Conservation (phyloP, 192 early-diverging fungal species). For the Coemansia sp. region DNA sequence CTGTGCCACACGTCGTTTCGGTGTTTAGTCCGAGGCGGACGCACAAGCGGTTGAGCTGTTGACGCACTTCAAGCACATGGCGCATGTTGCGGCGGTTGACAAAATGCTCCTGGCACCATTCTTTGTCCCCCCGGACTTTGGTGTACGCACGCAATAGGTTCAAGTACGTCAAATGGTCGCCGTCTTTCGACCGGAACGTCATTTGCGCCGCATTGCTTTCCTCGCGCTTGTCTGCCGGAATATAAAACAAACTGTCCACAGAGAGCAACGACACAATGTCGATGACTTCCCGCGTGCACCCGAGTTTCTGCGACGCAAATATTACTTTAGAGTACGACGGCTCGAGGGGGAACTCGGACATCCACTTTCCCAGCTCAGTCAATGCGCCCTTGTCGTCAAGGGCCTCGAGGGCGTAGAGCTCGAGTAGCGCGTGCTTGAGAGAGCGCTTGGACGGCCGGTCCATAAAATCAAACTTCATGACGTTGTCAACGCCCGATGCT, state of each 20-base stretch:
- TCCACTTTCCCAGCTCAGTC: constrained; percentile 72
- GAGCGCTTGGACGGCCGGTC: constrained; percentile 77
- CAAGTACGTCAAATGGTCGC: constrained; percentile 90
- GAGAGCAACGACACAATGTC: constrained; percentile 88
- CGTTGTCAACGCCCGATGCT: constrained; percentile 85
- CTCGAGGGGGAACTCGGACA: constrained; percentile 92
- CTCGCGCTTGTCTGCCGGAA: constrained; percentile 85
- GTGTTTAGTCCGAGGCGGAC: constrained; percentile 65
- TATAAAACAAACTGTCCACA: constrained; percentile 86
- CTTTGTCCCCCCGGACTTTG: constrained; percentile 70
- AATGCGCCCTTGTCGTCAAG: constrained; percentile 78
- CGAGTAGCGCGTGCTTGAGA: constrained; percentile 81
- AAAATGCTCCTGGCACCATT: constrained; percentile 93
- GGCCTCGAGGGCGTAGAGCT: constrained; percentile 84
- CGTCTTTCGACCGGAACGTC: constrained; percentile 80
- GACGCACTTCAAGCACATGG: constrained; percentile 82
- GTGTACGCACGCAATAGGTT: constrained; percentile 79
- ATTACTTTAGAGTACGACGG: constrained; percentile 87
- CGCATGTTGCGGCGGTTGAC: constrained; percentile 83
- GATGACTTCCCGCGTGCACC: constrained; percentile 86
- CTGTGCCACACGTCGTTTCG: constrained; percentile 62
- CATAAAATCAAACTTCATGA: constrained; percentile 93
- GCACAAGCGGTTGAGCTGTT: constrained; percentile 81
- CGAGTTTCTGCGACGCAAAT: constrained; percentile 65
- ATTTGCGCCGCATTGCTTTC: constrained; percentile 74